Base-by-base conservation (phyloP, 2,329 filamentous ascomycete species). In the Peltaster fructicola region DNA sequence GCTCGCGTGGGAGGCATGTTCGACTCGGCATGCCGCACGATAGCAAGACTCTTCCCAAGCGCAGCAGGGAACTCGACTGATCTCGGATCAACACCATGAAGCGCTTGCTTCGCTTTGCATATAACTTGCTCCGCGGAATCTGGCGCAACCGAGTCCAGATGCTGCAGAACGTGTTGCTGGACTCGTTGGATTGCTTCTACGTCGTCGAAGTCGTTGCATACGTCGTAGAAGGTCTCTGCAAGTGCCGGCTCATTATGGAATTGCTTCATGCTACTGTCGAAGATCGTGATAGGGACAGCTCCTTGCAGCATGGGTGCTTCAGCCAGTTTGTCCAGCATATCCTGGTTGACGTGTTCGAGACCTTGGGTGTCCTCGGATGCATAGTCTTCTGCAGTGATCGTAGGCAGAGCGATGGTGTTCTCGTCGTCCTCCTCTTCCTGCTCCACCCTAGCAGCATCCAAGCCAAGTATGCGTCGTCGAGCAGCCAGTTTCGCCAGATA, bases 271-370 rank as follows among this genome's bases (percentile, higher is more conserved):
- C 82, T 74, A 12, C 80, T 70, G 42, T 92, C 81, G 44, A 92
- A 93, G 23, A 98, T 79, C 18, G 85, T 82, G 28, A 82, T 66
- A 2, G 88, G 84, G 37, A 98, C 92, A 9, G 81, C 88, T n/a
- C 88, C 88, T 31, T 77, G 79, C 34, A 93, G 62, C 7, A 81
- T 81, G 4, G 85, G 82, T 23, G 82, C 85, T 29, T 62, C 57
- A 17, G 65, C 64, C 9, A 77, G 53, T 32, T 68, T 70, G 42
- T 75, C 61, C 34, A 91, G 56, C 26, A 61, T 59, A 37, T 57
- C 50, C 33, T 58, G 36, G 40, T 69, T 55, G 27, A 62, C 53
- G 29, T 52, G 44, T 25, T 53, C 48, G 27, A 51, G 63, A 48
- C 62, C 46, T 44, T 63, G 54, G 35, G 57, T 27, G 20, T 54